Percentiles rank a stretch among this genome's conserved stretches.
Evolutionary conservation across 306 rosid species (phyloP).

Genomic region (Trichosanthes cucumerina): DNA sequence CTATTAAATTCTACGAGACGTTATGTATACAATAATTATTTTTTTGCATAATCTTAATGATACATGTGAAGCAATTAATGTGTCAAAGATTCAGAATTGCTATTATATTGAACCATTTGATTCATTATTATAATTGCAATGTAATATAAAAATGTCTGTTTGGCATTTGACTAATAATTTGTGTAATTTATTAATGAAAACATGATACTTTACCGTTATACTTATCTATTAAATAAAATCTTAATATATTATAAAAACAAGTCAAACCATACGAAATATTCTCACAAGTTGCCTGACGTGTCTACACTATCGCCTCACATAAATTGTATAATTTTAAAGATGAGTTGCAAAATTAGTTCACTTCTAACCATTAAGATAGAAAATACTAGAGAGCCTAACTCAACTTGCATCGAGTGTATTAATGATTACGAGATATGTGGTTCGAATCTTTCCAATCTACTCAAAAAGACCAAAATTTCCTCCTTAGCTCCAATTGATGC

Average conservation of each 20-base stretch:
- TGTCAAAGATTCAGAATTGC: neutral
- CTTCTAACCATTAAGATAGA: too few species aligned
- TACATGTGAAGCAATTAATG: neutral
- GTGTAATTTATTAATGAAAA: too few species aligned
- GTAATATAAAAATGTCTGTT: neutral
- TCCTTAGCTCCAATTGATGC: too few species aligned
- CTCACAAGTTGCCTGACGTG: neutral
- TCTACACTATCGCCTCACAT: neutral
- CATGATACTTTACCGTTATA: too few species aligned
- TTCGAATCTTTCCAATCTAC: too few species aligned
- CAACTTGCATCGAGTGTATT: too few species aligned
- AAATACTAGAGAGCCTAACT: too few species aligned
- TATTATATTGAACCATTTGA: neutral
- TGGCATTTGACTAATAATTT: neutral
- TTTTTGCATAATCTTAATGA: neutral
- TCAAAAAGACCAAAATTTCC: too few species aligned
- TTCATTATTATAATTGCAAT: neutral
- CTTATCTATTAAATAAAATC: neutral
- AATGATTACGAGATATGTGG: too few species aligned
- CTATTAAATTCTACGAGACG: neutral
- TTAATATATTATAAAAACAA: neutral
- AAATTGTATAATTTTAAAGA: neutral
- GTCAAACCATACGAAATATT: neutral
- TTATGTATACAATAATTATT: neutral
- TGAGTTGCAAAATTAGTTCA: too few species aligned